Base-by-base conservation (phyloP, 768 basidiomycete genomes). In the Auricularia sp. region DNA sequence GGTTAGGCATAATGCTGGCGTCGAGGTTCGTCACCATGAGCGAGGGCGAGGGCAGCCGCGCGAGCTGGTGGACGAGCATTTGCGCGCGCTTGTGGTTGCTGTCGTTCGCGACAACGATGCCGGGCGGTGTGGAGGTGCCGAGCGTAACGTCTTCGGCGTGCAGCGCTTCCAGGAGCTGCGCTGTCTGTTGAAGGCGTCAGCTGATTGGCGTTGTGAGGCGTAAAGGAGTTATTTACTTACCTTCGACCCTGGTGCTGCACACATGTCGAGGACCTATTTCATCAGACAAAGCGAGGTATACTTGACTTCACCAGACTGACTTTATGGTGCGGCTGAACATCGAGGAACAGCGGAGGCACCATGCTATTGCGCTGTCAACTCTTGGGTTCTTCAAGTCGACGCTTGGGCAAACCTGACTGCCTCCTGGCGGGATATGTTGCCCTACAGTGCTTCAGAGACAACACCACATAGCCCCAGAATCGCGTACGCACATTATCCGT, bases 231-330 rank as follows among this genome's bases (percentile, higher is more conserved):
- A 61, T 29, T 29, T 29, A 29, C 42, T 6, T 68, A 90, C 92
- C 80, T 99, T 99, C 29, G 94, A 97, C 4, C 97, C 97, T 0
- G 97, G 97, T 1, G 97, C 96, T 18, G 97, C 97, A 73, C 97
- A 99, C 92, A 96, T 94, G 74, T 99, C 97, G 70, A 98, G 86
- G 21, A 92, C 89, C 85, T 90, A 65, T 29, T 29, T 29, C 29
- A 29, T 29, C 29, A 29, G 29, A 29, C 29, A 29, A 29, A 29
- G 29, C 29, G 29, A 29, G 29, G 29, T 29, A 29, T 29, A 3
- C 29, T 29, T 2, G 1, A 29, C 29, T 29, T 3, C 29, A 29
- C 1, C 29, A 29, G 29, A 76, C 81, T 62, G 71, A 86, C 90
- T 70, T 78, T 80, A 73, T 98, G 96, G 73, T 97, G 90, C 0